Evolutionary conservation across 441 rosid species (phyloP).

Genomic region (Erodium texanum): DNA sequence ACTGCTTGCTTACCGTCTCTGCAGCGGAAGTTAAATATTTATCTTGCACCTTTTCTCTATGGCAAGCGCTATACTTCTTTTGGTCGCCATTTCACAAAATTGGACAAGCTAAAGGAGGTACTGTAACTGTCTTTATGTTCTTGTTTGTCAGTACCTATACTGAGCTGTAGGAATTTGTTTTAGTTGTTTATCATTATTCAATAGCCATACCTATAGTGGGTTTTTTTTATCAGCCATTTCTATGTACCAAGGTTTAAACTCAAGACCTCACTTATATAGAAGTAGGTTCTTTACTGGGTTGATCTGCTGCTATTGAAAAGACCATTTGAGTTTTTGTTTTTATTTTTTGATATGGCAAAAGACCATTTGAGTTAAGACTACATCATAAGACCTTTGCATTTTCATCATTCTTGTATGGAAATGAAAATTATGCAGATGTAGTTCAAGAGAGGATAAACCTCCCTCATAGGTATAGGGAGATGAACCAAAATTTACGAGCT

Average conservation of each 20-base stretch:
- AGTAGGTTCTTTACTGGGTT: background rate
- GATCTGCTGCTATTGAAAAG: background rate
- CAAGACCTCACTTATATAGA: too few relatives aligned
- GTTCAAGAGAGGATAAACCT: background rate
- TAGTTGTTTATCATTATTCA: background rate
- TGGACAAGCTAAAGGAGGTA: constrained; percentile 76
- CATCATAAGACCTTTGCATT: background rate
- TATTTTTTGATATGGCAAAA: too few relatives aligned
- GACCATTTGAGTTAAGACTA: background rate
- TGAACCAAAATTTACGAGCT: background rate
- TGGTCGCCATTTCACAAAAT: constrained; percentile 95
- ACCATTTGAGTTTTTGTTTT: background rate
- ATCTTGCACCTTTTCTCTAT: constrained; percentile 72
- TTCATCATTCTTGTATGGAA: background rate
- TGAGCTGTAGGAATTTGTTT: background rate
- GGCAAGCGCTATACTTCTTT: constrained; percentile 84
- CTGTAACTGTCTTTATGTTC: background rate
- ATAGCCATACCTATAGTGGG: background rate
- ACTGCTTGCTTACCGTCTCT: constrained; percentile 14
- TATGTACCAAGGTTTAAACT: too few relatives aligned
- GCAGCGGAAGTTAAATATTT: constrained; percentile 70
- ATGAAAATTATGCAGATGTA: background rate
- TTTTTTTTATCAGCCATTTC: too few relatives aligned
- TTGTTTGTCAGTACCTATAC: background rate
- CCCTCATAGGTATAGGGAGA: background rate